Base-by-base conservation (phyloP, 2,329 filamentous ascomycete species). In the Aureobasidium sp. region DNA sequence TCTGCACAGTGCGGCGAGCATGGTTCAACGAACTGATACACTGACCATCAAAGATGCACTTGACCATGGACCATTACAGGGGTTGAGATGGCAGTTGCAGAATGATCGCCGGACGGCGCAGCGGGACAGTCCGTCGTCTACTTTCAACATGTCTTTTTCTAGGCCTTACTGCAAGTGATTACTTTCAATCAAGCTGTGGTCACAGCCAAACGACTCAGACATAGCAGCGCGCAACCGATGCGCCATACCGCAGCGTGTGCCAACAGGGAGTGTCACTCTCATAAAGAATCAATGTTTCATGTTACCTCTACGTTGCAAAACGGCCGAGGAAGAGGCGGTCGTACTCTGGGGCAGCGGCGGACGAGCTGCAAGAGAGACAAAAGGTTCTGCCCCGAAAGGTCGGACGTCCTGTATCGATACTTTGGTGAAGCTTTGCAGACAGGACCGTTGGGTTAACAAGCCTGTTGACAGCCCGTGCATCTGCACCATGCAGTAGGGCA, bases 11-110 rank as follows among this genome's bases (percentile, higher is more conserved):
- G 55, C 55, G 55, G 55, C 41, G 27, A 48, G 55, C 55, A 58
- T 58, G 55, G 55, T 47, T 58, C 55, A 58, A 57, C 41, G 46
- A n/a, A 58, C 42, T 39, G 46, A 51, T 50, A 59, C 55, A 59
- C 55, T 59, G 55, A 59, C 55, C 55, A 60, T 60, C 44, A 51
- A 50, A 51, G 57, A 60, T 51, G 46, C 46, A 51, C 27, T 46
- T 42, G 9, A 29, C 36, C 46, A 60, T 17, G 34, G 44, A 17
- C 29, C 26, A 51, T 46, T 60, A 46, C 57, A 60, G 57, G 57
- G 57, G 46, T 60, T 34, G 46, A 42, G 44, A 34, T 51, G 46
- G 44, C 46, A 60, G 23, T 51, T 34, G 46, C 36, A 60, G 36
- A 34, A 50, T 42, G 57, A 60, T 60, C 57, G 57, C 36, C 57